Evolutionary conservation across 768 basidiomycete species (phyloP).

Genomic region (Lactifluus piperatus): DNA sequence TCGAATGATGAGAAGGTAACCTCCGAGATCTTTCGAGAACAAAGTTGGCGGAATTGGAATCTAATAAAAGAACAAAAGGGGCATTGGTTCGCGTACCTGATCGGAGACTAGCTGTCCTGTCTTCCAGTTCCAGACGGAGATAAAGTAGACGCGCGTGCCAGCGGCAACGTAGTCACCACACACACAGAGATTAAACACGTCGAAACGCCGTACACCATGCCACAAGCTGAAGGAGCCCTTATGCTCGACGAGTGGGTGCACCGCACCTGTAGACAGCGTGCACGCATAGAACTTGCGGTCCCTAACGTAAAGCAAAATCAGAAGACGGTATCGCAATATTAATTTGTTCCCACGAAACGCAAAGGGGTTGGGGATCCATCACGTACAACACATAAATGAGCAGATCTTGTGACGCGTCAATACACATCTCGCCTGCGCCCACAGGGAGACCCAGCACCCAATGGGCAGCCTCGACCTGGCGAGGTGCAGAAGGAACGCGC

Average conservation of each 20-base stretch:
- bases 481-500: slow-evolving; percentile 1
- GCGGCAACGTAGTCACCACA: slow-evolving; percentile 6
- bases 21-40: neutral
- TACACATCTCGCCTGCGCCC: neutral
- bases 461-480: slow-evolving; percentile 1
- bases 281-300: neutral
- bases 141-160: neutral
- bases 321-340: neutral
- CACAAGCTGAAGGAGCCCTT: neutral
- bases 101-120: neutral
- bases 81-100: neutral
- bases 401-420: slow-evolving; percentile 10
- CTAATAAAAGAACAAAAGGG: neutral
- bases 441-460: neutral
- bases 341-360: too few relatives aligned
- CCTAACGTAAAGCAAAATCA: neutral
- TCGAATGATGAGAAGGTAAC: slow-evolving; percentile 5
- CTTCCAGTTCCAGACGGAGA: slow-evolving; percentile 17
- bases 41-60: neutral
- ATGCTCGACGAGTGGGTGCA: neutral
- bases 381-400: slow-evolving; percentile 8
- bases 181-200: neutral
- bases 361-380: neutral
- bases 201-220: neutral
- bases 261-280: neutral